Percentiles rank a stretch among this genome's conserved stretches.
phyloP scores from a whole-genome alignment of 2,329 filamentous ascomycete species.

The Colletotrichum aenigma region DNA sequence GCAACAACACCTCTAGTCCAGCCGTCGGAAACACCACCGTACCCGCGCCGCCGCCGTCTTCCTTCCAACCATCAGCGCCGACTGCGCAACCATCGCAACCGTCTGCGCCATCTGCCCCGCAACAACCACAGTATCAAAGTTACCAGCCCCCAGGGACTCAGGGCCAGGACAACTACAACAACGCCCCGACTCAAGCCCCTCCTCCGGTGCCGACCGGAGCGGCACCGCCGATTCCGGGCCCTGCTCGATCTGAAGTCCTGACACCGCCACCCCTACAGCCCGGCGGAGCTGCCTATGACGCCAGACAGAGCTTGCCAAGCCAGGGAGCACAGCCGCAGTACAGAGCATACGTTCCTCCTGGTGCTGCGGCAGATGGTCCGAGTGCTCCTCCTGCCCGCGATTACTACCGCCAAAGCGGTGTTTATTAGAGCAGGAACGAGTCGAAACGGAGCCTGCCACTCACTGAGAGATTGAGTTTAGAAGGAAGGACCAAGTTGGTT shows the following conservation, averaged over 20 bases:
- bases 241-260: slow-evolving; percentile 22
- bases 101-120: slow-evolving; percentile 25
- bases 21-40: slow-evolving; percentile 30
- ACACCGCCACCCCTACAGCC: slow-evolving; percentile 49
- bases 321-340: slow-evolving; percentile 56
- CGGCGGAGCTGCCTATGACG: slow-evolving; percentile 50
- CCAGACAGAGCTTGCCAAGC: slow-evolving; percentile 55
- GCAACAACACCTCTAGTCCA: slow-evolving; percentile 37
- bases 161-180: slow-evolving; percentile 32
- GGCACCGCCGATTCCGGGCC: slow-evolving; percentile 43
- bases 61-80: slow-evolving; percentile 20
- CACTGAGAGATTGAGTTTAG: background rate
- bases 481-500: background rate
- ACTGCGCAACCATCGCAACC: slow-evolving; percentile 21
- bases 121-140: slow-evolving; percentile 41
- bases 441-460: background rate
- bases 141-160: slow-evolving; percentile 41
- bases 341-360: slow-evolving; percentile 62
- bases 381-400: slow-evolving; percentile 58
- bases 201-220: slow-evolving; percentile 38
- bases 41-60: slow-evolving; percentile 28
- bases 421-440: slow-evolving; percentile 24
- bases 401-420: slow-evolving; percentile 56
- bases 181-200: slow-evolving; percentile 26
- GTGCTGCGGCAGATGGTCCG: slow-evolving; percentile 38